Conservation (phyloP, 192 early-diverging fungal species). For the Linnemannia schmuckeri region DNA sequence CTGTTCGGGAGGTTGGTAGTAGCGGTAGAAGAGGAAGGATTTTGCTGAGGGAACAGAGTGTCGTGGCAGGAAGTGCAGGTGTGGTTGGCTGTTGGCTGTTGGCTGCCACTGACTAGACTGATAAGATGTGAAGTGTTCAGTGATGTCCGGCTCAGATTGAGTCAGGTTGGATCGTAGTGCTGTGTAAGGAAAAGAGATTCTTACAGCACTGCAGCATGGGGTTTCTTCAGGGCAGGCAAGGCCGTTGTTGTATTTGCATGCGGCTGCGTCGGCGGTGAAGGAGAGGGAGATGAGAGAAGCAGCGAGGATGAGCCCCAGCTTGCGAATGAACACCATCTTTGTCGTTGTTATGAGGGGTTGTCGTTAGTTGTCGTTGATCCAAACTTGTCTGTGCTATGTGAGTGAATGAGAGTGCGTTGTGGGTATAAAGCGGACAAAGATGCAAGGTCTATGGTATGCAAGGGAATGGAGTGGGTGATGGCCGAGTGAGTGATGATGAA, state of each 20-base stretch:
- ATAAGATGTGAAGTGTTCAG: too few species aligned
- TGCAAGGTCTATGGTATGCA: neutral
- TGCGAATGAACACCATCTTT: conserved; percentile 34
- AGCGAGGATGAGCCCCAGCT: conserved; percentile 24
- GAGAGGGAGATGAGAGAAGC: conserved; percentile 21
- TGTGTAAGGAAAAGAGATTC: neutral
- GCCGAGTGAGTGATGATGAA: neutral
- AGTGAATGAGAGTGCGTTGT: neutral
- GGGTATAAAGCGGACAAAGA: neutral
- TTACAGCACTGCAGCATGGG: conserved; percentile 53
- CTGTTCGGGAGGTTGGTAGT: neutral
- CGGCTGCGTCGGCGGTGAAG: conserved; percentile 28
- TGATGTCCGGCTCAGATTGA: neutral
- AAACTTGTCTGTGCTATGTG: neutral
- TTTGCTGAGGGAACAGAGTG: neutral
- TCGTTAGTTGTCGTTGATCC: neutral
- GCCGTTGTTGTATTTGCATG: conserved; percentile 48
- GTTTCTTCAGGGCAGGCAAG: conserved; percentile 39
- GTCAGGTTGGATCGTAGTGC: neutral
- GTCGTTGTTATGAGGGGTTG: neutral
- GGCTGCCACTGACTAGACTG: neutral
- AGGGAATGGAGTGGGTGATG: neutral
- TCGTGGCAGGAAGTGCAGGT: neutral
- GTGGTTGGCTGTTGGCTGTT: neutral
- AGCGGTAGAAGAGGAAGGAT: too few species aligned